Conservation (phyloP, 75 land plant genomes). For the Adiantum capillusveneris region DNA sequence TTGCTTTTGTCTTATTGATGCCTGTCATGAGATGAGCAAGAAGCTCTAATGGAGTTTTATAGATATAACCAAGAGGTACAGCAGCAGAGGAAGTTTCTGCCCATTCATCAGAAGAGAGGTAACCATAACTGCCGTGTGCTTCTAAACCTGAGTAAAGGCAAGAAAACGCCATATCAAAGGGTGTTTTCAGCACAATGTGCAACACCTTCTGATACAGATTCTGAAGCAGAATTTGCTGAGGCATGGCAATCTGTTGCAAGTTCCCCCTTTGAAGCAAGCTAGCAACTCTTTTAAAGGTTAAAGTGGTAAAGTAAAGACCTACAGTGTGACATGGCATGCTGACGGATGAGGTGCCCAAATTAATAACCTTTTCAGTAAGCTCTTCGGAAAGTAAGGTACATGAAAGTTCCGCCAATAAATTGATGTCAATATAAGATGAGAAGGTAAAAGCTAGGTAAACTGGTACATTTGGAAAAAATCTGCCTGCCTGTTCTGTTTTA, state of each 20-base stretch:
- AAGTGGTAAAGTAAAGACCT: slow-evolving; percentile 30
- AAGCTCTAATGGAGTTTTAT: slow-evolving; percentile 40
- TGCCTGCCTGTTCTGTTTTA: neutral
- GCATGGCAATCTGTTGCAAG: too few species aligned
- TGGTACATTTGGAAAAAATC: neutral
- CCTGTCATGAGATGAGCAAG: slow-evolving; percentile 35
- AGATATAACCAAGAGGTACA: slow-evolving; percentile 16
- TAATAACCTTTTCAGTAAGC: slow-evolving; percentile 2
- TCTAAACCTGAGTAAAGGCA: slow-evolving; percentile 52
- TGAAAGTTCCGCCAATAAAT: neutral
- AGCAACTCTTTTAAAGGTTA: slow-evolving; percentile 30
- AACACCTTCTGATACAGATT: slow-evolving; percentile 1
- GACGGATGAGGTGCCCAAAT: neutral
- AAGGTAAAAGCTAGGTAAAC: neutral
- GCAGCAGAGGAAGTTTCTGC: slow-evolving; percentile 1
- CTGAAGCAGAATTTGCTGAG: neutral
- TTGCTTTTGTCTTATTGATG: slow-evolving; percentile 34
- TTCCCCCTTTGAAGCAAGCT: neutral
- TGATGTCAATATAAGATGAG: neutral
- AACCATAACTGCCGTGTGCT: neutral
- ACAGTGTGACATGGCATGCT: slow-evolving; percentile 19
- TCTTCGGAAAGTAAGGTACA: slow-evolving; percentile 1
- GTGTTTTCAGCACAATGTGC: slow-evolving; percentile 24
- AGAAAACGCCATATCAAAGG: slow-evolving; percentile 31
- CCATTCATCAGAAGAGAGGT: slow-evolving; percentile 7